Evolutionary conservation across 2,329 filamentous ascomycete species (phyloP), one percentile per base, ranked within the genome.

Genomic region (Calonectria fujianensis): DNA sequence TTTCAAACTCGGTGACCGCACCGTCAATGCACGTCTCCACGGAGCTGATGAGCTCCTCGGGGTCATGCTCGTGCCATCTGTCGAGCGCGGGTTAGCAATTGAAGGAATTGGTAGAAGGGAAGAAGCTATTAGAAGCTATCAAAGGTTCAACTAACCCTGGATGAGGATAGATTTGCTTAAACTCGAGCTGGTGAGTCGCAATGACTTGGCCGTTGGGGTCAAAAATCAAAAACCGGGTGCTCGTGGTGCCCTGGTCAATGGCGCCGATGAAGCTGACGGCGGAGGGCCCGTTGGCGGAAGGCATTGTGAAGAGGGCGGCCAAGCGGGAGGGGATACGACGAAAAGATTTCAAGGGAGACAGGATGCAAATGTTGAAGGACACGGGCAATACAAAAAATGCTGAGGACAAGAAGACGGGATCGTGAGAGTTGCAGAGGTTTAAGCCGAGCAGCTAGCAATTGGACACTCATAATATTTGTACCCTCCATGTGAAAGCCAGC

Each of bases 51-150:
- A 97, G 89, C 85, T 96, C 94, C 74, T 91, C 88, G 13, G 94
- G 94, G 80, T 96, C 94, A 84, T 96, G 94, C 85, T 97, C 95
- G 85, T 96, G 94, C 94, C 94, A 96, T 83, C 94, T 96, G 32
- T 18, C 11, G 45, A 31, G 29, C 45, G 57, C 48, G 13, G 6
- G 37, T 69, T 11, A 57, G 68, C 39, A 70, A 27, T 29, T 48
- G 29, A 41, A 61, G 1, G 11, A 48, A 51, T 0, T 14, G 70
- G 24, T 65, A 24, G 35, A 16, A 35, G 54, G n/a, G 3, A 20
- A 45, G 9, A 45, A 45, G 20, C 32, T 11, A 61, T 61, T 16
- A 45, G 9, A 37, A 37, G 35, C 8, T 32, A 32, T 10, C 10
- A 31, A 20, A 61, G 32, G 35, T 61, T 61, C n/a, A 2, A 68